Evolutionary conservation across 208 protist genomes (phyloP).

Genomic region (Lotmaria passim): DNA sequence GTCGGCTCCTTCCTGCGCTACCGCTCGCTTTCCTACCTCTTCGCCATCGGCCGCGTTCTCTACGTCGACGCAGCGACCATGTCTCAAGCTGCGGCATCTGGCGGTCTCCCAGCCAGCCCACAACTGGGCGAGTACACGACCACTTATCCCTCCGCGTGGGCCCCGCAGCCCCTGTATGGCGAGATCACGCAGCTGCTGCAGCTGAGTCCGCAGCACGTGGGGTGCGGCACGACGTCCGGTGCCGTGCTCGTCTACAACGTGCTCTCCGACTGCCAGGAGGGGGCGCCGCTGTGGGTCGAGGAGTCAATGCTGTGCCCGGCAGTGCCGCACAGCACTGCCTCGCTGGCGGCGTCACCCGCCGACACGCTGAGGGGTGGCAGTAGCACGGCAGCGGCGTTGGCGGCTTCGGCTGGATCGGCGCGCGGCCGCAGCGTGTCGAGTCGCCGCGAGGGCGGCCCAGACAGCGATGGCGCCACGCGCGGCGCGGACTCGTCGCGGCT

Average conservation of each 20-base stretch:
- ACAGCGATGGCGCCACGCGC: neutral
- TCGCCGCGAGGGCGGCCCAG: neutral
- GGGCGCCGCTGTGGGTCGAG: conserved; percentile 67
- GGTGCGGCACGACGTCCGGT: conserved; percentile 70
- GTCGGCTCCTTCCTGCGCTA: conserved; percentile 72
- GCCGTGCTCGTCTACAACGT: conserved; percentile 82
- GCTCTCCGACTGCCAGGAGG: conserved; percentile 73
- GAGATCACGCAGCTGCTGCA: conserved; percentile 59
- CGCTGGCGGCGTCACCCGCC: neutral
- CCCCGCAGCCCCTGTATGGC: conserved; percentile 49
- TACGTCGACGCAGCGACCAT: conserved; percentile 40
- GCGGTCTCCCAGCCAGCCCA: conserved; percentile 14
- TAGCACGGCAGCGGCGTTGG: neutral
- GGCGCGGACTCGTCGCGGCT: neutral
- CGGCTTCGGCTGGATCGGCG: neutral
- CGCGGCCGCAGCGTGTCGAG: conserved; percentile 5
- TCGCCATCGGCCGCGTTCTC: conserved; percentile 48
- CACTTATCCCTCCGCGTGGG: conserved; percentile 58
- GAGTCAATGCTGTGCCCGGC: conserved; percentile 36
- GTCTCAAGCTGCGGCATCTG: neutral
- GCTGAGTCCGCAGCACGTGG: conserved; percentile 63
- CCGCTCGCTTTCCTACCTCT: conserved; percentile 70
- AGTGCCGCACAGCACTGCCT: neutral
- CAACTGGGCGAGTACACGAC: conserved; percentile 75
- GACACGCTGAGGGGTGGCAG: neutral